A percentile compares a stretch with the other conserved stretches of the same genome.
phyloP scores from a whole-genome alignment of 2,329 filamentous ascomycete species.

The Magnaporthales sp. region DNA sequence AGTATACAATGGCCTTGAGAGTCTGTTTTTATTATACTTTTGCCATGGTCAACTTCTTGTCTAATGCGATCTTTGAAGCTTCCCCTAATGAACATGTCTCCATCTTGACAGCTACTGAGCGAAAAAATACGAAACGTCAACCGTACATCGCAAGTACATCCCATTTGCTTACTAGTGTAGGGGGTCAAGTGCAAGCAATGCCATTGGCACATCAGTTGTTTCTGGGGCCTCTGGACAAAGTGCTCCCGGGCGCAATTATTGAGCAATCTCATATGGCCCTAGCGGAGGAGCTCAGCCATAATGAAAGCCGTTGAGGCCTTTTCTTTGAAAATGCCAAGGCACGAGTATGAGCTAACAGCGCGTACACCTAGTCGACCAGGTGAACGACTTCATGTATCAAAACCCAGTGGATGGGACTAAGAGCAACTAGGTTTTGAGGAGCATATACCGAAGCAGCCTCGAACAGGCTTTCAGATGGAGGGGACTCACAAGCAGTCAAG shows the following conservation, averaged over 20 bases:
- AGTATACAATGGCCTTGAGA: neutral
- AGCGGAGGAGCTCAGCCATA: neutral
- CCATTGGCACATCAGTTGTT: neutral
- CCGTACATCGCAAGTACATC: too few relatives aligned
- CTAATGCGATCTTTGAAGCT: neutral
- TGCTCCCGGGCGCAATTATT: too few relatives aligned
- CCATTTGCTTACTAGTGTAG: too few relatives aligned
- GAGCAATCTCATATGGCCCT: neutral
- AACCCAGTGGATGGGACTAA: neutral
- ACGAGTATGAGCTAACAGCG: neutral
- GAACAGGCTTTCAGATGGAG: neutral
- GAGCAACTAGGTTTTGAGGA: neutral
- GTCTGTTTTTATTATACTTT: neutral
- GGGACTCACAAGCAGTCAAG: neutral
- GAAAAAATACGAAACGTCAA: neutral
- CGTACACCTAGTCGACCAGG: neutral
- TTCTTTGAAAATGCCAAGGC: neutral
- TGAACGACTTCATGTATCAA: neutral
- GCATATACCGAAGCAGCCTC: too few relatives aligned
- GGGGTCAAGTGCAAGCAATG: too few relatives aligned
- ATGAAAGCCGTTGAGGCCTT: neutral
- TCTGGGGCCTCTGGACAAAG: neutral
- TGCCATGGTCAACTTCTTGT: neutral
- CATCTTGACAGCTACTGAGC: too few relatives aligned
- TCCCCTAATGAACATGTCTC: neutral